Evolutionary conservation across 1,284 basidiomycete species (phyloP).

Genomic region (Boletellus sp.): DNA sequence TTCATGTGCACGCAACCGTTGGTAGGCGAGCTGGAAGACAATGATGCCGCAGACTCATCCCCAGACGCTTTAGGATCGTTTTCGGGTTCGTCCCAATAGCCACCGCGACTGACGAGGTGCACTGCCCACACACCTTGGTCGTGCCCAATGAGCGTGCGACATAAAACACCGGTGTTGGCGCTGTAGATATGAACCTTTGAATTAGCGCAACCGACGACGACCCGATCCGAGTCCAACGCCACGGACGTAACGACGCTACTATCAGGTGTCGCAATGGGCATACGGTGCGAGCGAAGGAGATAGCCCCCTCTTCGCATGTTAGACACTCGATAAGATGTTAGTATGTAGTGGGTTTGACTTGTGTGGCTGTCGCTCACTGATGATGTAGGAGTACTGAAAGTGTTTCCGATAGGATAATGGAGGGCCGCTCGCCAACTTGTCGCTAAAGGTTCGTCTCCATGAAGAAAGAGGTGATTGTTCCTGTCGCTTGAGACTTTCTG

Average conservation of each 20-base stretch:
- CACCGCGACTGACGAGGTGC: slow-evolving; percentile 60
- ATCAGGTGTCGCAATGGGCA: slow-evolving; percentile 52
- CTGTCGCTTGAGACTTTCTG: slow-evolving; percentile 31
- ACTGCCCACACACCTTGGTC: slow-evolving; percentile 92
- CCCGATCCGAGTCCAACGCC: slow-evolving; percentile 81
- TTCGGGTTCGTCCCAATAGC: slow-evolving; percentile 35
- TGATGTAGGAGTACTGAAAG: slow-evolving; percentile 77
- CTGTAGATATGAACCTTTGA: slow-evolving; percentile 87
- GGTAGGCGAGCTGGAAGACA: slow-evolving; percentile 6
- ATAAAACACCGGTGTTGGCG: slow-evolving; percentile 74
- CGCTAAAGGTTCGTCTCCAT: slow-evolving; percentile 17
- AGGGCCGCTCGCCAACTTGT: slow-evolving; percentile 12
- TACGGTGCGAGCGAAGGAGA: slow-evolving; percentile 71
- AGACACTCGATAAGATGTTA: slow-evolving; percentile 47
- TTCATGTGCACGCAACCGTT: slow-evolving; percentile 28
- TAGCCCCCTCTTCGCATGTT: slow-evolving; percentile 86
- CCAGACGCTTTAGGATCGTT: slow-evolving; percentile 5
- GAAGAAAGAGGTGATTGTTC: slow-evolving; percentile 23
- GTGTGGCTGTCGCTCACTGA: slow-evolving; percentile 46
- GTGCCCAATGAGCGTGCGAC: slow-evolving; percentile 81
- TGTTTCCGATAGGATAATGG: slow-evolving; percentile 62
- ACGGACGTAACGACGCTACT: slow-evolving; percentile 83
- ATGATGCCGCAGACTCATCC: slow-evolving; percentile 4
- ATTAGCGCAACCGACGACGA: slow-evolving; percentile 90
- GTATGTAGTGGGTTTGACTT: not conserved